phyloP scores from a whole-genome alignment of 352 stramenopile species.

The Thalassiosira mediterranea region DNA sequence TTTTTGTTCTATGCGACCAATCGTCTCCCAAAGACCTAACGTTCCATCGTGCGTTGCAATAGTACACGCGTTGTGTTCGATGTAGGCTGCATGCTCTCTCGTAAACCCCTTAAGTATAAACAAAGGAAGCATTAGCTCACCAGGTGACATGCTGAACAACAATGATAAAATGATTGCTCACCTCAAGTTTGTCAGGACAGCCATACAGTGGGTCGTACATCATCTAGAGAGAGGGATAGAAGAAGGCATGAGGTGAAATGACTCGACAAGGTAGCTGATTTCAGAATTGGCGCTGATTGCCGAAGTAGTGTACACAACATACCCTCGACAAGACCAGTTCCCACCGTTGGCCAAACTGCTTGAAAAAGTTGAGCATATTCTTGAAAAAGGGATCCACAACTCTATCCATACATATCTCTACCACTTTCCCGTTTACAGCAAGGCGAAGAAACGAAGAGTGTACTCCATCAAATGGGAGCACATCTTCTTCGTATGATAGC shows the following conservation, averaged over 20 bases:
- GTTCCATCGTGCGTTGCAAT: conserved; percentile 1
- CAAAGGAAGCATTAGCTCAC: no score
- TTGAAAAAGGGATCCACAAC: conserved; percentile 27
- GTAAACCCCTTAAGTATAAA: no score
- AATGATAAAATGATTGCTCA: no score
- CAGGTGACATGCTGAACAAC: no score
- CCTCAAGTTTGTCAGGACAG: conserved; percentile 25
- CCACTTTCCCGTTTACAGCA: conserved; percentile 36
- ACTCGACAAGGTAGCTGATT: no score
- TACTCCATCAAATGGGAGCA: conserved; percentile 22
- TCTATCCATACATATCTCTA: conserved; percentile 12
- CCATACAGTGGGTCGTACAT: conserved; percentile 49
- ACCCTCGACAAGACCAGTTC: conserved; percentile 31
- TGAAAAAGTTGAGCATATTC: conserved; percentile 27
- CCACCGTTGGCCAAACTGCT: conserved; percentile 19
- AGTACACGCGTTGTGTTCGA: conserved; percentile 25
- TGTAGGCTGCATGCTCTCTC: conserved; percentile 28
- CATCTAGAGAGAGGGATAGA: no score
- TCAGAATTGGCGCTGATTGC: no score
- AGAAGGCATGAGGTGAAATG: no score
- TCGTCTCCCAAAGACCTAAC: conserved; percentile 15
- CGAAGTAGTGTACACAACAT: no score
- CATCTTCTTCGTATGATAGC: conserved; percentile 21
- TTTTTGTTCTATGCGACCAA: conserved; percentile 20
- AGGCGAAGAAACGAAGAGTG: conserved; percentile 11